Base-by-base conservation (phyloP, 169 alveolate genomes). In the Plasmodium sp. region DNA sequence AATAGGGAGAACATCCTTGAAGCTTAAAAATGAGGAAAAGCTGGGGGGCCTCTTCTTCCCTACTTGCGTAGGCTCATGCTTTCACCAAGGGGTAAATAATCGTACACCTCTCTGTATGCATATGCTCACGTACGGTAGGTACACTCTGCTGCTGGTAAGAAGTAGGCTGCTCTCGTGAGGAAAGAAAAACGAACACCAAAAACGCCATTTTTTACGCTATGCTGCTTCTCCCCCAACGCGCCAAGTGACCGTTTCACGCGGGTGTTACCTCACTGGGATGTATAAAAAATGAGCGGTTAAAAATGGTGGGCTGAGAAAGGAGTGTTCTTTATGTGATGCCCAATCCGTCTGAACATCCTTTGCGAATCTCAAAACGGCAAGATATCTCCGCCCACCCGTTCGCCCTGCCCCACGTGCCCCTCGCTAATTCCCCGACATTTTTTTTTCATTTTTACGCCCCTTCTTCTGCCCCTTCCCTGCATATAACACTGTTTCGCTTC, bases 1-100 rank as follows among this genome's bases (percentile, higher is more conserved):
- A 74, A 74, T 36, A 85, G 93, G 22, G 93, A 85, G 62, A 85
- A 85, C 93, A 85, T 85, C 27, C 80, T 85, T 22, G 45, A 84
- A 5, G 10, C 7, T 67, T 22, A 18, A 51, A 2, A 51, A 51
- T 51, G 62, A 3, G 62, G 22, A 51, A 51, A 51, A 51, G 12
- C 12, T 5, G 2, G 62, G 27, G 62, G 22, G 62, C 6, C 16
- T 22, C 9, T 14, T 51, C 43, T 67, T 18, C 77, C 77, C 77
- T 67, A 18, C 39, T 18, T 9, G 12, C 43, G 14, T 67, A 31
- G 77, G 36, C 7, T 67, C 39, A 10, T 67, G 77, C 16, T 67
- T 67, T 10, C 39, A 67, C 77, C 22, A 67, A 6, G 77, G 77
- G 43, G 16, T 7, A 22, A 67, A 22, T 7, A 18, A 67, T 0